A percentile compares a stretch with the other conserved stretches of the same genome.
phyloP scores from a whole-genome alignment of 352 stramenopile species.

The Globisporangium acanthophoron region DNA sequence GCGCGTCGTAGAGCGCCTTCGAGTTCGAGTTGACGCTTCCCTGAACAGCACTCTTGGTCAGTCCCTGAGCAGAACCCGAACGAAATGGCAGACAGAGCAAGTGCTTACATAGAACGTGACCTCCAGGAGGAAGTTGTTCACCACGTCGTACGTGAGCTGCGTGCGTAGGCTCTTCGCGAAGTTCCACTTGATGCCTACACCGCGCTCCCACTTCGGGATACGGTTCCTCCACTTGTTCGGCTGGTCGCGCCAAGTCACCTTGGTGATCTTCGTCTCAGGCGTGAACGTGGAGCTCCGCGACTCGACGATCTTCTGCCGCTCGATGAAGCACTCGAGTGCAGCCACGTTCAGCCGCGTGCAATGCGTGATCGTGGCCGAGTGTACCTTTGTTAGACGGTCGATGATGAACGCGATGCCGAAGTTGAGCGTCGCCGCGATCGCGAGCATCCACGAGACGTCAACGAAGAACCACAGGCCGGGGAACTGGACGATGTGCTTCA shows the following conservation, averaged over 20 bases:
- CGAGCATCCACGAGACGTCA: slow-evolving; percentile 38
- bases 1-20: slow-evolving; percentile 23
- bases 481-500: slow-evolving; percentile 29
- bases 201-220: slow-evolving; percentile 4
- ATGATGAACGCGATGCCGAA: slow-evolving; percentile 32
- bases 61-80: not conserved
- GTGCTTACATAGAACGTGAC: slow-evolving; percentile 47
- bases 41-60: slow-evolving; percentile 11
- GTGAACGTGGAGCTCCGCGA: slow-evolving; percentile 75
- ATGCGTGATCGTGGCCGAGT: slow-evolving; percentile 35
- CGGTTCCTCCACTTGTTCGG: slow-evolving; percentile 35
- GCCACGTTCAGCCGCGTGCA: slow-evolving; percentile 44
- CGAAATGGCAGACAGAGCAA: not conserved
- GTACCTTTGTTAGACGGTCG: slow-evolving; percentile 26
- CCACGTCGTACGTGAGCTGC: slow-evolving; percentile 56
- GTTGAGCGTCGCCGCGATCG: slow-evolving; percentile 31
- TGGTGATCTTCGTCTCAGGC: slow-evolving; percentile 76
- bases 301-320: slow-evolving; percentile 45
- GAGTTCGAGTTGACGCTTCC: slow-evolving; percentile 27
- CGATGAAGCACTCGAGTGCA: slow-evolving; percentile 50
- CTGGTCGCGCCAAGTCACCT: slow-evolving; percentile 88
- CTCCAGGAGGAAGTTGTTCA: slow-evolving; percentile 44
- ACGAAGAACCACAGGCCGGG: slow-evolving; percentile 50
- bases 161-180: slow-evolving; percentile 39
- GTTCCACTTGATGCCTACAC: slow-evolving; percentile 26